These are phyloP conservation scores for Ophiocytium majus DNA, from an alignment of 352 stramenopile genomes.

Conservation along the genomic window DNA sequence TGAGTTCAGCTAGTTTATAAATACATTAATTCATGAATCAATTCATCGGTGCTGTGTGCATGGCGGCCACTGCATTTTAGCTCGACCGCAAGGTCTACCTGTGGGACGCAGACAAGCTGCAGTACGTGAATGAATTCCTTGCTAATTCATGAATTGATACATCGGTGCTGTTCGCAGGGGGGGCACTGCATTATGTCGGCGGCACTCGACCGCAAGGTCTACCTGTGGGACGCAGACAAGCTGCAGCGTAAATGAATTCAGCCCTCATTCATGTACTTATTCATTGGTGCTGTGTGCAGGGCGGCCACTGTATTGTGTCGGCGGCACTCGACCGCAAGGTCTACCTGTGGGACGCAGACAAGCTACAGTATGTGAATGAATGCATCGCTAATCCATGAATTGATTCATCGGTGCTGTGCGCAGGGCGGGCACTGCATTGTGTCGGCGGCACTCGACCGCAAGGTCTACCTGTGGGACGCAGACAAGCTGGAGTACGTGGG, in stretches of 20 bases:
- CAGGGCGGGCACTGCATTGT: constrained; percentile 39
- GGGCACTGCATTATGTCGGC: background rate
- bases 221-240: constrained; percentile 45
- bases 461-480: constrained; percentile 46
- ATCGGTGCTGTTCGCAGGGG: background rate
- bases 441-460: constrained; percentile 35
- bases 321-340: constrained; percentile 37
- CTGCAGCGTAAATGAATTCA: too few species aligned
- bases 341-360: constrained; percentile 39
- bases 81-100: constrained; percentile 40
- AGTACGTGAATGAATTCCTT: too few species aligned
- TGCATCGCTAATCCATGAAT: too few species aligned
- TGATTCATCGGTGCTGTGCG: too few species aligned
- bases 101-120: constrained; percentile 37
- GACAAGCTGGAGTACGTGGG: constrained; percentile 29
- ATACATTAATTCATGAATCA: too few species aligned
- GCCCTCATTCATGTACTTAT: too few species aligned
- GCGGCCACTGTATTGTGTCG: constrained; percentile 35
- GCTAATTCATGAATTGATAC: too few species aligned
- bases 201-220: constrained; percentile 37
- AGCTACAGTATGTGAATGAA: constrained; percentile 30
- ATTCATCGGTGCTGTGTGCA: too few species aligned
- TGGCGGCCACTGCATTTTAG: constrained; percentile 32
- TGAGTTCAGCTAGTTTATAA: too few species aligned
- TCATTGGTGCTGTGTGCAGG: too few species aligned